phyloP scores from a whole-genome alignment of 306 rosid genomes.

The Sicyos edulis region DNA sequence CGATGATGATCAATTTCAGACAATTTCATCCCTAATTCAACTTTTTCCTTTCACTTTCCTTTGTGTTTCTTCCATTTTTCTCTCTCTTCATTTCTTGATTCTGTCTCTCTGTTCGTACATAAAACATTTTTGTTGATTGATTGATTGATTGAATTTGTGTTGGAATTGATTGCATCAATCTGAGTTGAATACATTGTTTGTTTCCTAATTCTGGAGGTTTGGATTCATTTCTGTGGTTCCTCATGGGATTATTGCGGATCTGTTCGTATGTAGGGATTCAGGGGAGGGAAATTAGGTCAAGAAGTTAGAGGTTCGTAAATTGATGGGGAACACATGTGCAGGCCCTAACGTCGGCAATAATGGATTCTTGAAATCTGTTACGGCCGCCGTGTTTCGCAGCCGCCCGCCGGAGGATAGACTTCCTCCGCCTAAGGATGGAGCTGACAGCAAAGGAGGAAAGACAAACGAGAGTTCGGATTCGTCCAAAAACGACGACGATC shows the following conservation, averaged over 20 bases:
- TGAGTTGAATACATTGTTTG: slow-evolving; percentile 6
- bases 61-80: background rate
- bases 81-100: too few relatives aligned
- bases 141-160: slow-evolving; percentile 7
- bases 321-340: slow-evolving; percentile 90
- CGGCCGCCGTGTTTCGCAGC: slow-evolving; percentile 60
- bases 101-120: background rate
- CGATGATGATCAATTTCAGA: too few relatives aligned
- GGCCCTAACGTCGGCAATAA: slow-evolving; percentile 58
- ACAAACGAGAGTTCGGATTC: slow-evolving; percentile 20
- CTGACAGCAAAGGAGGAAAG: slow-evolving; percentile 23
- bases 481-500: slow-evolving; percentile 16
- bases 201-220: slow-evolving; percentile 21
- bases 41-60: slow-evolving; percentile 16
- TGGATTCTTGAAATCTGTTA: slow-evolving; percentile 64
- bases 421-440: slow-evolving; percentile 38
- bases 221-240: background rate
- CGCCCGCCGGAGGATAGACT: slow-evolving; percentile 62
- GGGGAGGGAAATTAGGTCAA: slow-evolving; percentile 27
- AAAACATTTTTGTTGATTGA: background rate
- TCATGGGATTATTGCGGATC: slow-evolving; percentile 27
- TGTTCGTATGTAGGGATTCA: slow-evolving; percentile 26
- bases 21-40: too few relatives aligned
- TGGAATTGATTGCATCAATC: too few relatives aligned
- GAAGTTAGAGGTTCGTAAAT: slow-evolving; percentile 25